A percentile compares a stretch with the other conserved stretches of the same genome.
Conservation (phyloP, 805 yeast genomes). For the Pichia phayaonensis region DNA sequence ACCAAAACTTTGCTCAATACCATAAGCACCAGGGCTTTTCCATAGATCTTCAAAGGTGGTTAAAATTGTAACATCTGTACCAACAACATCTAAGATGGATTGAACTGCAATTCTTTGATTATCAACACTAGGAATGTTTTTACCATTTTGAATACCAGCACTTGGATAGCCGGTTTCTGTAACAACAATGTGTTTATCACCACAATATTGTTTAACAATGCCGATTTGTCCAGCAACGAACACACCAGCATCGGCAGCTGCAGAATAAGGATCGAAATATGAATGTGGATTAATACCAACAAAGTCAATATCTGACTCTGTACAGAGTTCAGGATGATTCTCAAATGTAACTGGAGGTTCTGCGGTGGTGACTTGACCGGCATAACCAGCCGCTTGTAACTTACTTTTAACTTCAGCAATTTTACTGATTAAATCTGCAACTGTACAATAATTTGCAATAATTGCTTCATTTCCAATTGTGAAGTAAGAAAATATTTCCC, state of each 20-base stretch:
- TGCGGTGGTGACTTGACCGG: conserved; percentile 71
- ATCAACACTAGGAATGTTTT: conserved; percentile 57
- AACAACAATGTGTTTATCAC: conserved; percentile 45
- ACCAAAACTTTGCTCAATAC: conserved; percentile 86
- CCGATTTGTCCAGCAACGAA: conserved; percentile 59
- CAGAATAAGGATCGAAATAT: conserved; percentile 58
- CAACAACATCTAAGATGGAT: conserved; percentile 49
- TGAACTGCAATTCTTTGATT: conserved; percentile 69
- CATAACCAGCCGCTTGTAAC: conserved; percentile 63
- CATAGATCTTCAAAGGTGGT: conserved; percentile 81
- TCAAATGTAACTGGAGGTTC: conserved; percentile 81
- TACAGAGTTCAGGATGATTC: conserved; percentile 60
- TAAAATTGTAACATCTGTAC: conserved; percentile 59
- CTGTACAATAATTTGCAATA: conserved; percentile 52
- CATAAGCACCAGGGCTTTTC: conserved; percentile 79
- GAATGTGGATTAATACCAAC: conserved; percentile 86
- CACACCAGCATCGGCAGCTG: conserved; percentile 63
- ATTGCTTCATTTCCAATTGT: conserved; percentile 90
- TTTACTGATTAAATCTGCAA: conserved; percentile 53
- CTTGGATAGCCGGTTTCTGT: conserved; percentile 92
- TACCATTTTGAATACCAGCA: conserved; percentile 62
- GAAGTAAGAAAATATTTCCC: conserved; percentile 70
- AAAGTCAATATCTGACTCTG: conserved; percentile 61
- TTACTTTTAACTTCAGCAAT: conserved; percentile 53
- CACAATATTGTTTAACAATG: conserved; percentile 50